Evolutionary conservation across 2,329 filamentous ascomycete genomes (phyloP).

Genomic region (Phyllosticta citrichinensis): DNA sequence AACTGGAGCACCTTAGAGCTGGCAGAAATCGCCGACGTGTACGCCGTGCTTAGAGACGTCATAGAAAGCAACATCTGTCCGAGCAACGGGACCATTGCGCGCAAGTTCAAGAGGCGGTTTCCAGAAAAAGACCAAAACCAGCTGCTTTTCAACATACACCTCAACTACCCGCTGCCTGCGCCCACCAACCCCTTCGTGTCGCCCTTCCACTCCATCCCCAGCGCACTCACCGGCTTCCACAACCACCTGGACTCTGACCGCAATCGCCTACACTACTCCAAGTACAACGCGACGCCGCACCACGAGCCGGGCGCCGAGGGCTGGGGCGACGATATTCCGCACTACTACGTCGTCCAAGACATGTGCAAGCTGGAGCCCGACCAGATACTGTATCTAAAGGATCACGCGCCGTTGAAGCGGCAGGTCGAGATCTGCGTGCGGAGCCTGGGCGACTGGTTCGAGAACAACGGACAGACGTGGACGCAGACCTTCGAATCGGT

Average conservation of each 20-base stretch:
- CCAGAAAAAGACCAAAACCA: slow-evolving; percentile 38
- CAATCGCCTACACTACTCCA: slow-evolving; percentile 32
- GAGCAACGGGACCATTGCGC: slow-evolving; percentile 49
- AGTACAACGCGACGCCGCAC: slow-evolving; percentile 37
- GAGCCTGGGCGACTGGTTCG: slow-evolving; percentile 49
- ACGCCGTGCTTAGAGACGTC: slow-evolving; percentile 45
- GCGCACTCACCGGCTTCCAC: slow-evolving; percentile 17
- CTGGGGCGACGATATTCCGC: slow-evolving; percentile 54
- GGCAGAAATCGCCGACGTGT: slow-evolving; percentile 50
- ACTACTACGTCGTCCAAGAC: slow-evolving; percentile 55
- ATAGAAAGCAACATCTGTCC: slow-evolving; percentile 50
- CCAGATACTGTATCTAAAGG: slow-evolving; percentile 48
- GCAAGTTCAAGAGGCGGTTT: slow-evolving; percentile 48
- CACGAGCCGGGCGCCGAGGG: slow-evolving; percentile 49
- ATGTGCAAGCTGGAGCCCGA: slow-evolving; percentile 54
- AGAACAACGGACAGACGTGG: slow-evolving; percentile 54
- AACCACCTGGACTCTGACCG: slow-evolving; percentile 21
- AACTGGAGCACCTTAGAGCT: slow-evolving; percentile 48
- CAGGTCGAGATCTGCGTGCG: slow-evolving; percentile 47
- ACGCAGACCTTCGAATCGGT: slow-evolving; percentile 49
- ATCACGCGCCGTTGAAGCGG: slow-evolving; percentile 45
- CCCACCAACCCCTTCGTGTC: slow-evolving; percentile 30
- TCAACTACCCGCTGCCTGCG: slow-evolving; percentile 38
- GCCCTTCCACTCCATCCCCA: slow-evolving; percentile 22
- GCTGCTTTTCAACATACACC: slow-evolving; percentile 43